Conservation (phyloP, 352 stramenopile genomes). For the Phytopythium oedochilum region DNA sequence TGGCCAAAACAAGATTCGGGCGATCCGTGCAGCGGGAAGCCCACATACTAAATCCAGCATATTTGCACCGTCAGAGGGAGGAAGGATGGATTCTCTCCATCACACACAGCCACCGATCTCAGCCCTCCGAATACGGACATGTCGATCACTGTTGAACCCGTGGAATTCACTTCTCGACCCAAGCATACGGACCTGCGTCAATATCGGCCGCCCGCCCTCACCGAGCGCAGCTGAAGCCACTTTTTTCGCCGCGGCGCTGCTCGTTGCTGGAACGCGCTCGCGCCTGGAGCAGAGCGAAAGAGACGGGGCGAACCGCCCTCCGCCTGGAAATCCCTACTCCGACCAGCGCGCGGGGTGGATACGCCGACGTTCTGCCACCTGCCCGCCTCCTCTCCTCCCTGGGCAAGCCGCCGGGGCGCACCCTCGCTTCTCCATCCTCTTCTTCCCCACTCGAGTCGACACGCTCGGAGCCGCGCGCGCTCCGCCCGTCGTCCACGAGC, state of each 20-base stretch:
- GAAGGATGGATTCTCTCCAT: background rate
- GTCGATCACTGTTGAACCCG: too few relatives aligned
- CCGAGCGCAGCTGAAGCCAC: slow-evolving; percentile 18
- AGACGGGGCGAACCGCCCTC: background rate
- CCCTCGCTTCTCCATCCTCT: background rate
- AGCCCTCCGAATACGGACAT: background rate
- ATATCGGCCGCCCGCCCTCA: background rate
- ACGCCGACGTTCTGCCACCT: slow-evolving; percentile 3
- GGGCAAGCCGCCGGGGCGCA: too few relatives aligned
- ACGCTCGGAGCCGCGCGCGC: background rate
- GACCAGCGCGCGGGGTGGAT: background rate
- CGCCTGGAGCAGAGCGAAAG: background rate
- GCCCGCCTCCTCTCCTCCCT: background rate
- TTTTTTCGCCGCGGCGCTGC: slow-evolving; percentile 9
- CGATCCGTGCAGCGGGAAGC: background rate
- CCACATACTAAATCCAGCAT: background rate
- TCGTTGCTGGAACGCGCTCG: slow-evolving; percentile 7
- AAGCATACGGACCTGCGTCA: too few relatives aligned
- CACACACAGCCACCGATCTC: background rate
- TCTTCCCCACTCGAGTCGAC: background rate
- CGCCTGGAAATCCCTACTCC: background rate
- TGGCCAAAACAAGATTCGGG: background rate
- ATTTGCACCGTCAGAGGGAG: background rate
- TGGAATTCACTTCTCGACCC: too few relatives aligned
- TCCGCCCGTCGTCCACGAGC: background rate